phyloP scores from a whole-genome alignment of 208 protist genomes.

The Acanthamoeba lenticulata region DNA sequence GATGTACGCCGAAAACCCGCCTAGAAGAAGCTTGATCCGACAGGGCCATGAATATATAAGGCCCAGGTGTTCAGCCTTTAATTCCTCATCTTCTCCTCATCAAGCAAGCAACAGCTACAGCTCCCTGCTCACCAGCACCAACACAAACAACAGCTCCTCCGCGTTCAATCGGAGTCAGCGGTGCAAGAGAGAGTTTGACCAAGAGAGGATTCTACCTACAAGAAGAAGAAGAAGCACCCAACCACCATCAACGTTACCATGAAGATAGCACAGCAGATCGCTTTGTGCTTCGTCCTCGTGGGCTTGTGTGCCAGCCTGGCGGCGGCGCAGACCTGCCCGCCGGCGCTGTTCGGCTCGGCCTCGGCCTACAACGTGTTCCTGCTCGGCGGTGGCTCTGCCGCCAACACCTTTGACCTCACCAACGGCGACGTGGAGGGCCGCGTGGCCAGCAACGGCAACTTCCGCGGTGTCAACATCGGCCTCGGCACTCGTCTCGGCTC shows the following conservation, averaged over 20 bases:
- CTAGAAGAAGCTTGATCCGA: not conserved
- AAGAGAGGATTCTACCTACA: not conserved
- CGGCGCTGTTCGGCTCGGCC: not conserved
- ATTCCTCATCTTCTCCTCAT: not conserved
- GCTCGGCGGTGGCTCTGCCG: not conserved
- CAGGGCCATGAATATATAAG: not conserved
- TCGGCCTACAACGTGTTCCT: conserved; percentile 41
- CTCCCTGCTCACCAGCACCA: not conserved
- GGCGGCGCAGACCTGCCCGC: not conserved
- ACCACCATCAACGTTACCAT: not conserved
- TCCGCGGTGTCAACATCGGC: not conserved
- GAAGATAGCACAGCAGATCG: too few relatives aligned
- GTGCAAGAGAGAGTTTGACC: not conserved
- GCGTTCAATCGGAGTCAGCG: not conserved
- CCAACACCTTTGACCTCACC: conserved; percentile 35
- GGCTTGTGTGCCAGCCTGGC: not conserved
- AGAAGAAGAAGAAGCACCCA: not conserved
- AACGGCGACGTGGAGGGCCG: not conserved
- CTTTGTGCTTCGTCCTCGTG: conserved; percentile 25
- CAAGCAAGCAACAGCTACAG: not conserved
- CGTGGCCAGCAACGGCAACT: conserved; percentile 1
- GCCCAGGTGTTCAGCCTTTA: not conserved
- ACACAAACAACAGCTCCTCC: not conserved
- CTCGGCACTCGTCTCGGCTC: not conserved
- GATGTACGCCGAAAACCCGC: not conserved